phyloP scores from a whole-genome alignment of 306 rosid genomes.

The Malus fusca region DNA sequence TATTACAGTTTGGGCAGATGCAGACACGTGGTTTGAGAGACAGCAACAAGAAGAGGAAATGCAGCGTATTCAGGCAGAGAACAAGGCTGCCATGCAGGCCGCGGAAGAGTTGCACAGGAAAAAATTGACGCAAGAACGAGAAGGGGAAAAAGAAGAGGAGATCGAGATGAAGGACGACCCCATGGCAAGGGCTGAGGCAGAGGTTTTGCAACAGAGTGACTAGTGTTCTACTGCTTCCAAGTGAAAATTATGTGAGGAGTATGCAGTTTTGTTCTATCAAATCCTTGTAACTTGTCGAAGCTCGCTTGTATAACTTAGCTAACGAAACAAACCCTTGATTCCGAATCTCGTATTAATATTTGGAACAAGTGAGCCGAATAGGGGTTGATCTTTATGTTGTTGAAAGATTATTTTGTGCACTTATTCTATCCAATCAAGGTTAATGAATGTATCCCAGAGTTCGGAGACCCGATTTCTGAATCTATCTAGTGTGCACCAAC shows the following conservation, averaged over 20 bases:
- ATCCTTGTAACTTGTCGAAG: neutral
- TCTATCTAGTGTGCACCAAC: neutral
- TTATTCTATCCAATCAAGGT: neutral
- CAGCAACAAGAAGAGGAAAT: conserved; percentile 98
- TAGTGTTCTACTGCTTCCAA: neutral
- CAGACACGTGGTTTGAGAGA: conserved; percentile 96
- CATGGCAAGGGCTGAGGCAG: conserved; percentile 82
- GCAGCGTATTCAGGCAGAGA: conserved; percentile 73
- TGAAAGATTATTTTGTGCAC: neutral
- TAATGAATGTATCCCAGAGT: neutral
- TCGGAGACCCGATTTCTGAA: neutral
- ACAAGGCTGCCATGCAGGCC: conserved; percentile 73
- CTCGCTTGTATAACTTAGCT: conserved; percentile 1
- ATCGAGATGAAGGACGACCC: conserved; percentile 54
- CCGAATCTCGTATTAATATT: neutral
- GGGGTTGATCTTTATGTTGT: too few species aligned
- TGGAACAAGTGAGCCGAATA: too few species aligned
- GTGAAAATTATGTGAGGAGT: neutral
- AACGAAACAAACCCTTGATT: neutral
- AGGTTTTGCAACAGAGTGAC: conserved; percentile 38
- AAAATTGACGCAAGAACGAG: conserved; percentile 58
- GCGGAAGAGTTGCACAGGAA: conserved; percentile 86
- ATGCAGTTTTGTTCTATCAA: neutral
- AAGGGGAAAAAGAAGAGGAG: conserved; percentile 85
- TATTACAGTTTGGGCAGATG: conserved; percentile 93